These are phyloP conservation scores for Acanthamoeba healyi DNA, from an alignment of 208 protist species.

Conservation along the genomic window DNA sequence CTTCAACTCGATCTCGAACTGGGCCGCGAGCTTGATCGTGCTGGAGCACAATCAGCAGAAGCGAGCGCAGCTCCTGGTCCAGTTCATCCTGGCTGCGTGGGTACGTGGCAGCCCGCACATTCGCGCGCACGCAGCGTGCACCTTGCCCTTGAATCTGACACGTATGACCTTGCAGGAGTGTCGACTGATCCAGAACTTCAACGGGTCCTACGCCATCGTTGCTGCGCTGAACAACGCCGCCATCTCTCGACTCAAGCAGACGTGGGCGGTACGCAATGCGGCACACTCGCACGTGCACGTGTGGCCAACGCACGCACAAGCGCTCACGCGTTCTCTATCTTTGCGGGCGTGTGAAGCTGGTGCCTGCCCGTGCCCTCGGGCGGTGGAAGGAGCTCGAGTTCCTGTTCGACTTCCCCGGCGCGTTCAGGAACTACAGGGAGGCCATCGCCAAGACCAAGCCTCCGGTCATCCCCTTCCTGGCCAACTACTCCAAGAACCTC, in stretches of 20 bases:
- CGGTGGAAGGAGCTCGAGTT: constrained; percentile 48
- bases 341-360: too few relatives aligned
- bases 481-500: constrained; percentile 53
- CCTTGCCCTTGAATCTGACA: background rate
- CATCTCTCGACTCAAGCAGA: constrained; percentile 19
- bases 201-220: constrained; percentile 16
- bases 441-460: constrained; percentile 32
- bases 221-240: constrained; percentile 24
- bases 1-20: constrained; percentile 40
- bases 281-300: background rate
- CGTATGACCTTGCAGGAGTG: background rate
- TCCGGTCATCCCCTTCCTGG: constrained; percentile 36
- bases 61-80: background rate
- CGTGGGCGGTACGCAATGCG: background rate
- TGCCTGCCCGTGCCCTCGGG: background rate
- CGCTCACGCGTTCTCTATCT: too few relatives aligned
- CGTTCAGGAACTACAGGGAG: constrained; percentile 38
- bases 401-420: constrained; percentile 32
- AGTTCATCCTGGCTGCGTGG: constrained; percentile 8
- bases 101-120: background rate
- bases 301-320: too few relatives aligned
- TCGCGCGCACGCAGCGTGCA: background rate
- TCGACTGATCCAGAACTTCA: background rate
- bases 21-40: constrained; percentile 14
- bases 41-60: background rate